Percentiles rank a stretch among this genome's conserved stretches.
Evolutionary conservation across 805 yeast species (phyloP).

Genomic region (Candida namnaoensis): DNA sequence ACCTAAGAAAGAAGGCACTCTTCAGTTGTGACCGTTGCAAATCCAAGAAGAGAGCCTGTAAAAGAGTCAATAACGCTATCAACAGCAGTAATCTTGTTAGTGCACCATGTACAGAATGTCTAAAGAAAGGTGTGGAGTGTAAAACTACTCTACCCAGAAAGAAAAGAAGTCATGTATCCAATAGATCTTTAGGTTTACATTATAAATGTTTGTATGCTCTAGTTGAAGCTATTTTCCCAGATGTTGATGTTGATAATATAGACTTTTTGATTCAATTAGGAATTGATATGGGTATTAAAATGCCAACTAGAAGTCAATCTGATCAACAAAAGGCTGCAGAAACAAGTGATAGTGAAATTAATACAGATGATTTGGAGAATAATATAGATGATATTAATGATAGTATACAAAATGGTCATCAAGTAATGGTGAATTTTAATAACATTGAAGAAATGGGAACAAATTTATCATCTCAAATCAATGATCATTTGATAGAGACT

Average conservation of each 20-base stretch:
- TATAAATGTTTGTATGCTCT: not conserved
- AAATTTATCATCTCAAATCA: too few relatives aligned
- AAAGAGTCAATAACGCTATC: not conserved
- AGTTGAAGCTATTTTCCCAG: not conserved
- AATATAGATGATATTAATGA: not conserved
- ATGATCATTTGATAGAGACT: too few relatives aligned
- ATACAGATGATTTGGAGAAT: too few relatives aligned
- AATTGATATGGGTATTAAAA: not conserved
- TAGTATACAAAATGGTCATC: not conserved
- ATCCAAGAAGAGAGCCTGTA: not conserved
- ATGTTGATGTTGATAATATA: constrained; percentile 1
- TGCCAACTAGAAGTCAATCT: not conserved
- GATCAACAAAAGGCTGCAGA: too few relatives aligned
- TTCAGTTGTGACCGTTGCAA: not conserved
- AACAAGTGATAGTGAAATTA: not conserved
- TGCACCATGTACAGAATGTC: not conserved
- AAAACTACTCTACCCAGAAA: not conserved
- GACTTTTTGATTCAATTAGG: not conserved
- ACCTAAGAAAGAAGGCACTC: not conserved
- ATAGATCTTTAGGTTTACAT: not conserved
- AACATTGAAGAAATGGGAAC: too few relatives aligned
- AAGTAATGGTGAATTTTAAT: too few relatives aligned
- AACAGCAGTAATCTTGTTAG: not conserved
- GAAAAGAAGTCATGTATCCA: not conserved
- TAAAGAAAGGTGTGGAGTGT: not conserved